Evolutionary conservation across 2,329 filamentous ascomycete species (phyloP).

Genomic region (Metarhizium robertsii): DNA sequence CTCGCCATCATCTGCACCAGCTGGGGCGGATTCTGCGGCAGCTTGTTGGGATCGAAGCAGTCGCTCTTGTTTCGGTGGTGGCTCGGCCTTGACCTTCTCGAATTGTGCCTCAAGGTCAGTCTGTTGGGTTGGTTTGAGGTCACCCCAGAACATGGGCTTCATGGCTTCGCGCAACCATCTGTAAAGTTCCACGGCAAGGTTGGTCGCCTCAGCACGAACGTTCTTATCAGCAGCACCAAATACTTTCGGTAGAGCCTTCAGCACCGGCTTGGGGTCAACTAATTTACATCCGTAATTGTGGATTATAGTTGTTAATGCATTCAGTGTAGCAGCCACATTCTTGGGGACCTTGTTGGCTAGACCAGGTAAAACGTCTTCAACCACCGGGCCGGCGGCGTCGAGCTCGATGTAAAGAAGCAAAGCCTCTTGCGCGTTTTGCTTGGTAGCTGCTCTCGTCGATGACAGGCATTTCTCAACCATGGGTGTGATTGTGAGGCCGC

Average conservation of each 20-base stretch:
- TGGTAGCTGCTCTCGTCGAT: constrained; percentile 80
- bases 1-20: constrained; percentile 47
- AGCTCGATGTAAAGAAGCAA: constrained; percentile 83
- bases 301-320: constrained; percentile 72
- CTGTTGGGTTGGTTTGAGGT: constrained; percentile 92
- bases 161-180: constrained; percentile 95
- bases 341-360: constrained; percentile 88
- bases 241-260: constrained; percentile 80
- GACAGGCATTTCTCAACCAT: constrained; percentile 88
- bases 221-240: constrained; percentile 98
- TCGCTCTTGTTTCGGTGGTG: constrained; percentile 80
- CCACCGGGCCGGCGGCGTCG: constrained; percentile 73
- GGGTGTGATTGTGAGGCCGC: constrained; percentile 62
- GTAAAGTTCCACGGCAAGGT: constrained; percentile 87
- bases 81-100: constrained; percentile 83
- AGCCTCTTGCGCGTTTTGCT: constrained; percentile 77
- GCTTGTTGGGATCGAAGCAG: constrained; percentile 84
- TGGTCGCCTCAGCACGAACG: constrained; percentile 86
- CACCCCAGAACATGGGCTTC: constrained; percentile 95
- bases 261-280: constrained; percentile 82
- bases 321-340: constrained; percentile 62
- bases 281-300: constrained; percentile 94
- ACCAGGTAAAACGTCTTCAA: constrained; percentile 81
- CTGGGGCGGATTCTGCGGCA: constrained; percentile 62
- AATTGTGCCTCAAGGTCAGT: constrained; percentile 89